Base-by-base conservation (phyloP, 176 grass and related monocot genomes). In the Calamus simplicifolius region DNA sequence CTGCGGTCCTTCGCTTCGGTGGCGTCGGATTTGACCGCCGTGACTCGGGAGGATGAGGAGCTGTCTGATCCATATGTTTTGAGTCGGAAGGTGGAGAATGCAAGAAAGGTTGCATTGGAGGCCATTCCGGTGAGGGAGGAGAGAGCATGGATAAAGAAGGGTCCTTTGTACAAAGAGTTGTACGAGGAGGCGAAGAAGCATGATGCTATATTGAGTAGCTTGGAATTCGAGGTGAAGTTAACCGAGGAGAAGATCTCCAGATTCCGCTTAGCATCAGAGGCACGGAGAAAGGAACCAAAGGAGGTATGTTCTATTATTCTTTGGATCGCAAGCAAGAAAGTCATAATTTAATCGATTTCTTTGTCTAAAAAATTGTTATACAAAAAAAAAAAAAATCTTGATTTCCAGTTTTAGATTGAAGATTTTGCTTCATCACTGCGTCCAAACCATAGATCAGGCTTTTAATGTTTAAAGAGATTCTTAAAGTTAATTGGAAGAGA, bases 181-280 rank as follows among this genome's bases (percentile, higher is more conserved):
- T 25, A 6, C 1, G 54, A 68, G 53, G 17, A 12, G 52, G 1
- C 56, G 13, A 73, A 5, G 50, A 57, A 8, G n/a, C 10, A 5
- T 14, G 68, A 82, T 62, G 21, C 5, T 18, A 80, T 61, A 25
- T 74, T 95, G 72, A 27, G 5, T n/a, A 51, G 67, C 48, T 12
- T 82, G 30, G 18, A 10, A 1, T 52, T 3, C 25, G 48, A 70
- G 21, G 0, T 64, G 51, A 68, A 19, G 13, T 15, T 82, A 4
- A 0, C 30, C 4, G 56, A 66, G 52, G 74, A 85, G 54, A 73
- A 16, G 27, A 30, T 82, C 25, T 19, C 75, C 23, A 51, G 70
- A 12, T 50, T 68, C 49, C 25, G 51, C 4, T 70, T 27, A 18
- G 6, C 2, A 7, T 18, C 19, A 8, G 30, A 80, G 51, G 51